These are phyloP conservation scores for Centaurea solstitialis DNA, from an alignment of 129 eudicot genomes.

Conservation along the genomic window DNA sequence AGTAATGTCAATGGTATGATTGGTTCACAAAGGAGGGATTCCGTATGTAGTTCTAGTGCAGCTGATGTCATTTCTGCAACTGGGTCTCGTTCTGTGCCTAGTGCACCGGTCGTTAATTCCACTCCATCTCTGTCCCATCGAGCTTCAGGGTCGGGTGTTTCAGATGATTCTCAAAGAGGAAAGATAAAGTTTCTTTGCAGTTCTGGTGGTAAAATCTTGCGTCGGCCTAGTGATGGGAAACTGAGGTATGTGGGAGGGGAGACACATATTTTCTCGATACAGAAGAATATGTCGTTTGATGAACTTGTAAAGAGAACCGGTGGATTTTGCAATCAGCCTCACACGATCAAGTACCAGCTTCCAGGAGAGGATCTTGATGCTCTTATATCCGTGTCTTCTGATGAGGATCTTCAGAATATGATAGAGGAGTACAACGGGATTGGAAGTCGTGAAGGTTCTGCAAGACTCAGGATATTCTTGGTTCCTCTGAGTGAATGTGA, in stretches of 20 bases:
- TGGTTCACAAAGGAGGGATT: constrained; percentile 57
- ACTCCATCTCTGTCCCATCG: constrained; percentile 35
- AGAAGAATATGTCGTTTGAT: constrained; percentile 56
- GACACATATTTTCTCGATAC: constrained; percentile 71
- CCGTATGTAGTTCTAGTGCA: constrained; percentile 50
- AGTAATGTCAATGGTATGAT: constrained; percentile 45
- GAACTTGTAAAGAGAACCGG: constrained; percentile 57
- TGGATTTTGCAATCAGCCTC: constrained; percentile 67
- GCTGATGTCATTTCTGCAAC: constrained; percentile 44
- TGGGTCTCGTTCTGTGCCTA: constrained; percentile 44
- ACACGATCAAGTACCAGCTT: constrained; percentile 83
- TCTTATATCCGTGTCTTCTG: constrained; percentile 82
- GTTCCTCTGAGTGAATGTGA: constrained; percentile 70
- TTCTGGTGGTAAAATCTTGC: constrained; percentile 83
- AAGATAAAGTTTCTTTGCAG: constrained; percentile 88
- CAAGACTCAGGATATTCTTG: constrained; percentile 73
- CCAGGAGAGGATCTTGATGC: constrained; percentile 98
- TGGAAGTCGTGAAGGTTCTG: constrained; percentile 56
- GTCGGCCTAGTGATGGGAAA: constrained; percentile 82
- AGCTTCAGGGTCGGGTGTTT: constrained; percentile 37
- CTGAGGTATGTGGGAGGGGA: constrained; percentile 96
- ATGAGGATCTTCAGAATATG: constrained; percentile 95
- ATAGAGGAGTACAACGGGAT: constrained; percentile 76
- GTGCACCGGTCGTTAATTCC: constrained; percentile 38
- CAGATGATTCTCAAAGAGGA: constrained; percentile 58